phyloP scores from a whole-genome alignment of 169 alveolate genomes.

The Eimeria acervulina region DNA sequence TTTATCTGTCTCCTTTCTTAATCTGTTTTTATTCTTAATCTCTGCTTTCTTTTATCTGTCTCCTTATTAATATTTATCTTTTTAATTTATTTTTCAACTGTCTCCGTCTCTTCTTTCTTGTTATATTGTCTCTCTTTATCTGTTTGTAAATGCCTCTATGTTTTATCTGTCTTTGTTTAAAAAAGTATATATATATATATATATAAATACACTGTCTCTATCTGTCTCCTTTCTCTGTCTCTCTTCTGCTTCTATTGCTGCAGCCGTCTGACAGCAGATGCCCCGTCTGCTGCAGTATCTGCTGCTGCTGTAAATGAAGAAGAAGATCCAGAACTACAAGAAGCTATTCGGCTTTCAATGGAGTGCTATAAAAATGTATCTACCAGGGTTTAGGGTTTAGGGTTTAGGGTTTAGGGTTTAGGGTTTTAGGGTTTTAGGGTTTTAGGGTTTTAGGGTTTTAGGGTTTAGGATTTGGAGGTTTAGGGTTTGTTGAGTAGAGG shows the following conservation, averaged over 20 bases:
- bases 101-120: background rate
- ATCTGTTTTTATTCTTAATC: too few species aligned
- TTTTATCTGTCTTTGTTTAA: too few species aligned
- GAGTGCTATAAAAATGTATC: conserved; percentile 47
- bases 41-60: background rate
- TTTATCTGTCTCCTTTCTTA: too few species aligned
- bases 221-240: background rate
- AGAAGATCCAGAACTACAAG: conserved; percentile 57
- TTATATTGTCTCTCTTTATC: background rate
- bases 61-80: too few species aligned
- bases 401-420: too few species aligned
- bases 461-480: too few species aligned
- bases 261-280: background rate
- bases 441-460: too few species aligned
- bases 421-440: too few species aligned
- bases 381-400: too few species aligned
- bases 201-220: background rate
- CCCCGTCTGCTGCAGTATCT: conserved; percentile 30
- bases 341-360: conserved; percentile 61
- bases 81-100: too few species aligned
- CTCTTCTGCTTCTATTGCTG: background rate
- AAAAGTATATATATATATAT: background rate
- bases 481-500: too few species aligned
- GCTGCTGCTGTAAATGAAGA: background rate
- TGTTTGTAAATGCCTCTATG: too few species aligned